Conservation (phyloP, 2,329 filamentous ascomycete species). For the Apiospora phragmitis region DNA sequence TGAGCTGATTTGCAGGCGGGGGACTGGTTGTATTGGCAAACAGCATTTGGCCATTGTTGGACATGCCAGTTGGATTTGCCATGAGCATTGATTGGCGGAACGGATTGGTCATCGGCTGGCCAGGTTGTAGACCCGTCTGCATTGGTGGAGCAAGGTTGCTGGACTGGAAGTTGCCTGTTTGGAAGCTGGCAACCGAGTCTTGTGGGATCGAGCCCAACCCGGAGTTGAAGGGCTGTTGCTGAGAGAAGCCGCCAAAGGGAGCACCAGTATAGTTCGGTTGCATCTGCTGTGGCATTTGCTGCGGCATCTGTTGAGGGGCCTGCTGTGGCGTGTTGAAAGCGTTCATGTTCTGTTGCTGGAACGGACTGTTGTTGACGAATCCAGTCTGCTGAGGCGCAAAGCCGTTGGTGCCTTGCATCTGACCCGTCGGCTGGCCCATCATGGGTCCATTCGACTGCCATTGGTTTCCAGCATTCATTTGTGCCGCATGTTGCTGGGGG, state of each 20-base stretch:
- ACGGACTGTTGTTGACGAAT: slow-evolving; percentile 42
- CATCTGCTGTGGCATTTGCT: slow-evolving; percentile 29
- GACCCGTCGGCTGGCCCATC: slow-evolving; percentile 32
- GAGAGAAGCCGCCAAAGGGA: slow-evolving; percentile 81
- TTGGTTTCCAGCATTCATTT: slow-evolving; percentile 37
- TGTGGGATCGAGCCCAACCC: slow-evolving; percentile 60
- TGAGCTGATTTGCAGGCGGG: slow-evolving; percentile 34
- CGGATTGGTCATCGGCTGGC: slow-evolving; percentile 77
- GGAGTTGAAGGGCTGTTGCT: slow-evolving; percentile 59
- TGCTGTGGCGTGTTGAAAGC: slow-evolving; percentile 34
- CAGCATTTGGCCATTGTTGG: slow-evolving; percentile 37
- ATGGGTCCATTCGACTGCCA: slow-evolving; percentile 37
- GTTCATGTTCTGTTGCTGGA: slow-evolving; percentile 39
- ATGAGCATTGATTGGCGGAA: slow-evolving; percentile 90
- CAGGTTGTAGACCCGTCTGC: slow-evolving; percentile 44
- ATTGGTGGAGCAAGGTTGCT: slow-evolving; percentile 41
- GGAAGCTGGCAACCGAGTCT: slow-evolving; percentile 52
- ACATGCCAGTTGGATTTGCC: slow-evolving; percentile 52
- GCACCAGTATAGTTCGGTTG: slow-evolving; percentile 62
- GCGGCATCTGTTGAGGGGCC: slow-evolving; percentile 24
- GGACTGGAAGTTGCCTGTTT: slow-evolving; percentile 46
- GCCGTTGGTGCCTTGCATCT: slow-evolving; percentile 34
- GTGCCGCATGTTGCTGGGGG: slow-evolving; percentile 32
- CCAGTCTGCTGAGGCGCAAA: slow-evolving; percentile 35
- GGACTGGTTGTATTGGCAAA: slow-evolving; percentile 45